Base-by-base conservation (phyloP, 768 basidiomycete genomes). In the Punctularia strigosozonata region DNA sequence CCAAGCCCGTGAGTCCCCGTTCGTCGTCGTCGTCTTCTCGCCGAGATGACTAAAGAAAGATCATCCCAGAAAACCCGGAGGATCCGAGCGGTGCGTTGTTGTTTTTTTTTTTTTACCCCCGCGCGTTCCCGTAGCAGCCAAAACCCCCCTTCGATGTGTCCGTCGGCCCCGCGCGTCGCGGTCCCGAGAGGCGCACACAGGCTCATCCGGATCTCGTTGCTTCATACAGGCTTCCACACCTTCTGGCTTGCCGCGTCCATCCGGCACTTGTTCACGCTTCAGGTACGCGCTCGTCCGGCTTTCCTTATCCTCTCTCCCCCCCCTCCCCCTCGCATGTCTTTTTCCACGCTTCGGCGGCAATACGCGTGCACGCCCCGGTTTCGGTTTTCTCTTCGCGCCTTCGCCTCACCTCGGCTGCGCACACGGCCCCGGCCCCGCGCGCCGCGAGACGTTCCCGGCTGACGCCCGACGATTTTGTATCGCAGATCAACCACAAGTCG, bases 201-300 rank as follows among this genome's bases (percentile, higher is more conserved):
- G n/a, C 30, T 38, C 28, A 26, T 55, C 39, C 10, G 22, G 24
- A 20, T 21, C 39, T 24, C 37, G 30, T 36, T 52, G 46, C 24
- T 36, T 44, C 41, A 46, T 18, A n/a, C 51, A 89, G 87, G 85
- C 25, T 87, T 79, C 55, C 84, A 80, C 56, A 75, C 82, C 26
- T 91, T 88, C 57, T 90, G 87, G 86, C 62, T 89, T 26, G 75
- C 73, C 36, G 74, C 72, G 25, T 79, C 80, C 15, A 84, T 84
- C 38, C 78, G 83, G 38, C 79, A 88, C 57, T 60, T 91, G 30
- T 61, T 89, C 22, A 79, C 84, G 47, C 68, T 90, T 39, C 75
- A 80, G 62, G 84, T 76, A 52, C 41, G 68, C 59, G 31, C n/a
- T 2, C 38, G 8, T 12, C 10, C 28, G 10, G 6, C 8, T 26